phyloP scores from a whole-genome alignment of 495 filamentous ascomycete species.

The Penicillium odoratum region DNA sequence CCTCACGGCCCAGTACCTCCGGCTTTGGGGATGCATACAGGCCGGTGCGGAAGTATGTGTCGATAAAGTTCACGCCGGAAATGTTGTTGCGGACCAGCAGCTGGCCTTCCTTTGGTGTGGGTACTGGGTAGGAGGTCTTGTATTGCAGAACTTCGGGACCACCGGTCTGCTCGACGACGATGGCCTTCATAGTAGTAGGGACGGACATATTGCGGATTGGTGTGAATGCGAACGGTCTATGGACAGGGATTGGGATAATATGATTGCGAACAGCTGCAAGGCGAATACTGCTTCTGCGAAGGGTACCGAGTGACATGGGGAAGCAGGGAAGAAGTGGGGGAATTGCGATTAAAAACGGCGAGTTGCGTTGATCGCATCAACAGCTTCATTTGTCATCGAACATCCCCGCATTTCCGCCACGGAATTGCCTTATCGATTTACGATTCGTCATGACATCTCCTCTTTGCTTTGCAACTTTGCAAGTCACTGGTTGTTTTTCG shows the following conservation, averaged over 20 bases:
- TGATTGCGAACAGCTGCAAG: constrained; percentile 28
- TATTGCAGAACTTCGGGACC: constrained; percentile 77
- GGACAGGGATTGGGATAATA: constrained; percentile 7
- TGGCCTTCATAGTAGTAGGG: constrained; percentile 72
- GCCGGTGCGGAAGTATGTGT: constrained; percentile 86
- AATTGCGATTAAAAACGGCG: constrained; percentile 1
- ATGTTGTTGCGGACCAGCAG: constrained; percentile 84
- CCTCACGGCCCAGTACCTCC: constrained; percentile 83
- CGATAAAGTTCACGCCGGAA: constrained; percentile 86
- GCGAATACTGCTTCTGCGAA: constrained; percentile 19
- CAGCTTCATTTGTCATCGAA: constrained; percentile 27
- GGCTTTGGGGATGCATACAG: constrained; percentile 79
- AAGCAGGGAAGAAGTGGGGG: not conserved
- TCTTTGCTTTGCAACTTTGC: not conserved
- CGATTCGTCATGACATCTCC: not conserved
- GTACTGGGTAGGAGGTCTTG: constrained; percentile 74
- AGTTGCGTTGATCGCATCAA: constrained; percentile 8
- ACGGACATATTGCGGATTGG: constrained; percentile 38
- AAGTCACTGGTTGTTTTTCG: not conserved
- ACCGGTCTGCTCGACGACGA: constrained; percentile 73
- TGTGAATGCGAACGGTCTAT: constrained; percentile 7
- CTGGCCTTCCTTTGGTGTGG: constrained; percentile 66
- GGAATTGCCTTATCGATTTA: not conserved
- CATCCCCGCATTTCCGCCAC: constrained; percentile 14
- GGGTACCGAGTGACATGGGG: constrained; percentile 19